A percentile compares a stretch with the other conserved stretches of the same genome.
These are phyloP conservation scores for Alternaria gaisen DNA, from an alignment of 2,329 filamentous ascomycete genomes.

Conservation along the genomic window DNA sequence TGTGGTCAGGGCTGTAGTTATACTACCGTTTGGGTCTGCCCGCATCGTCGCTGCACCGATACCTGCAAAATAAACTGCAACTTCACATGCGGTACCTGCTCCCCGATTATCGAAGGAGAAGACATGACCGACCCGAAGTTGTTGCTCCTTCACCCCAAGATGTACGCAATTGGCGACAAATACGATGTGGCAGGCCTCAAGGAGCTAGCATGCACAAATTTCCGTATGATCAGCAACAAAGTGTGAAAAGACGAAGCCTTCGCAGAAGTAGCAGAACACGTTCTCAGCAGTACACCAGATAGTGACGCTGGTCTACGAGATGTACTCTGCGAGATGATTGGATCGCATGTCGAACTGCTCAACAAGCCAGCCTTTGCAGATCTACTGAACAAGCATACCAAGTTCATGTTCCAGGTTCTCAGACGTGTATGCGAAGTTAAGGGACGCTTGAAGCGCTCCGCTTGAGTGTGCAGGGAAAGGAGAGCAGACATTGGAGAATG, in stretches of 20 bases:
- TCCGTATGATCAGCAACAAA: too few relatives aligned
- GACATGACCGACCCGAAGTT: too few relatives aligned
- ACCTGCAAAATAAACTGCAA: fast-evolving
- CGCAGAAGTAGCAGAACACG: neutral
- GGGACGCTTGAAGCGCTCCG: neutral
- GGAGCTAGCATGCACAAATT: neutral
- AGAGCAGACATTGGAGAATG: too few relatives aligned
- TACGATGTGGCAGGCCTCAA: slow-evolving; percentile 1
- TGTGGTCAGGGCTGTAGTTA: too few relatives aligned
- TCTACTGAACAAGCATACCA: neutral
- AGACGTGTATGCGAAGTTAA: neutral
- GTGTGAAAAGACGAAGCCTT: neutral
- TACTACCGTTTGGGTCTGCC: too few relatives aligned
- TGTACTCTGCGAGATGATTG: fast-evolving
- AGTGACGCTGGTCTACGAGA: too few relatives aligned
- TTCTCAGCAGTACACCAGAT: neutral
- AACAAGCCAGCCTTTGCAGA: neutral
- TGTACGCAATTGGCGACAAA: slow-evolving; percentile 11
- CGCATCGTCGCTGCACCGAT: too few relatives aligned
- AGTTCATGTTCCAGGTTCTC: neutral
- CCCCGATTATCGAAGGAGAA: too few relatives aligned
- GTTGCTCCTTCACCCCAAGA: neutral
- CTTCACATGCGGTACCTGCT: too few relatives aligned
- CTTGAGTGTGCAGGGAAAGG: neutral
- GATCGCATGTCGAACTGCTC: neutral